Percentiles rank a stretch among this genome's conserved stretches.
phyloP scores from a whole-genome alignment of 257 asterid genomes.

The Solanum dulcamara region DNA sequence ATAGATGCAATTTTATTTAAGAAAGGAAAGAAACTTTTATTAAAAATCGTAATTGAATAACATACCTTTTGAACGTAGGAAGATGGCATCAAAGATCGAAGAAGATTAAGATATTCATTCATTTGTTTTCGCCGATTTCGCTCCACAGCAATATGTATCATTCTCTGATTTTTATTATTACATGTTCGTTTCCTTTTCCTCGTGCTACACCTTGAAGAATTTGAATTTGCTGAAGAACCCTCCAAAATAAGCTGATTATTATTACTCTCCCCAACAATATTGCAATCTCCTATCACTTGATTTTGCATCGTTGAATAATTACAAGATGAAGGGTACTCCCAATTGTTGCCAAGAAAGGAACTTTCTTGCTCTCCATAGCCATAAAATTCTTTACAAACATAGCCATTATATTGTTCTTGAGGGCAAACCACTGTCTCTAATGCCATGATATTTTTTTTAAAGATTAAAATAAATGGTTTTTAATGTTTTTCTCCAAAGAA shows the following conservation, averaged over 20 bases:
- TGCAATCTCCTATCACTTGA: neutral
- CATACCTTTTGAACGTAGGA: conserved; percentile 31
- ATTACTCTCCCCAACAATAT: neutral
- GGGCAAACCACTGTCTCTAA: conserved; percentile 20
- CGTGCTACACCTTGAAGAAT: neutral
- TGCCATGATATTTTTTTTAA: conserved; percentile 10
- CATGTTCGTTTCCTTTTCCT: neutral
- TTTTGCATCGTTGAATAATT: neutral
- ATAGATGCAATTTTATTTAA: neutral
- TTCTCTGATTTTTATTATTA: neutral
- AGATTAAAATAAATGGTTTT: neutral
- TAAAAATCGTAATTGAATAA: neutral
- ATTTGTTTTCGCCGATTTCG: neutral
- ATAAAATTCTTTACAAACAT: conserved; percentile 15
- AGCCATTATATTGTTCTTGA: conserved; percentile 11
- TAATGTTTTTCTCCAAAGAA: no score
- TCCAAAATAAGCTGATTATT: neutral
- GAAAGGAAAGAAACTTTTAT: neutral
- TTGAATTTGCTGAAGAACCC: neutral
- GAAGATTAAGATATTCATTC: conserved; percentile 19
- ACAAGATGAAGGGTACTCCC: conserved; percentile 5
- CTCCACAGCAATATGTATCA: neutral
- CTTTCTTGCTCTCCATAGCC: conserved; percentile 5
- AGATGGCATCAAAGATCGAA: conserved; percentile 27
- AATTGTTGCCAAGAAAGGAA: neutral